These are phyloP conservation scores for Nitzschia sp. DNA, from an alignment of 108 stramenopile genomes.

Conservation along the genomic window DNA sequence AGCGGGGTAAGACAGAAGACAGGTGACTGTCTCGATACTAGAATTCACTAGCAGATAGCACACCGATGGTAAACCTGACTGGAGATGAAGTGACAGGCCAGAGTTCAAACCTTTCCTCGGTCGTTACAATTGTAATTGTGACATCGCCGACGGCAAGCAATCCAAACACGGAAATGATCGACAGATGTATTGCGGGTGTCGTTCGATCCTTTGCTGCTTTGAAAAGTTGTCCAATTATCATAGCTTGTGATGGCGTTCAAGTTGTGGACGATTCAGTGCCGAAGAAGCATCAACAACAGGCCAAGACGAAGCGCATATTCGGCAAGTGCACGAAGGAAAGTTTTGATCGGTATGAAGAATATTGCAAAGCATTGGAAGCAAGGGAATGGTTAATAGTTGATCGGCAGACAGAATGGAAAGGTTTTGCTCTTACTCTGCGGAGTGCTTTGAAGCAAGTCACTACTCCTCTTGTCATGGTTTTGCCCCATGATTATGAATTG, in stretches of 20 bases:
- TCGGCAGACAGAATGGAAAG: conserved; percentile 5
- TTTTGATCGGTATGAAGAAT: neutral
- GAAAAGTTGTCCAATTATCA: neutral
- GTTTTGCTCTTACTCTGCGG: neutral
- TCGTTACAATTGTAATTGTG: conserved; percentile 6
- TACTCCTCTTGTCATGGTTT: conserved; percentile 3
- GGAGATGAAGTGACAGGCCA: no score
- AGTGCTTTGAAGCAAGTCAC: neutral
- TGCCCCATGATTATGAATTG: conserved; percentile 12
- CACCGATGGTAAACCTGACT: no score
- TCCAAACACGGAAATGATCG: conserved; percentile 14
- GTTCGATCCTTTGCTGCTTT: neutral
- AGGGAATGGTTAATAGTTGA: neutral
- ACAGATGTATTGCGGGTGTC: conserved; percentile 2
- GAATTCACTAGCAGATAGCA: no score
- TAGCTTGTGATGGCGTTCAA: conserved; percentile 14
- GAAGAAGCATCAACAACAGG: neutral
- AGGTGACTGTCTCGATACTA: no score
- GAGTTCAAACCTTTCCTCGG: neutral
- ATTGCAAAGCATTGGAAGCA: neutral
- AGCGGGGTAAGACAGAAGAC: no score
- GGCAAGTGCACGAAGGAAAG: neutral
- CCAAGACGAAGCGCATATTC: neutral
- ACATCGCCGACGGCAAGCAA: conserved; percentile 11
- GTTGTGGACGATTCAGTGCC: neutral